Conservation (phyloP, 495 filamentous ascomycete species). For the Hyaloscypha hepaticicola region DNA sequence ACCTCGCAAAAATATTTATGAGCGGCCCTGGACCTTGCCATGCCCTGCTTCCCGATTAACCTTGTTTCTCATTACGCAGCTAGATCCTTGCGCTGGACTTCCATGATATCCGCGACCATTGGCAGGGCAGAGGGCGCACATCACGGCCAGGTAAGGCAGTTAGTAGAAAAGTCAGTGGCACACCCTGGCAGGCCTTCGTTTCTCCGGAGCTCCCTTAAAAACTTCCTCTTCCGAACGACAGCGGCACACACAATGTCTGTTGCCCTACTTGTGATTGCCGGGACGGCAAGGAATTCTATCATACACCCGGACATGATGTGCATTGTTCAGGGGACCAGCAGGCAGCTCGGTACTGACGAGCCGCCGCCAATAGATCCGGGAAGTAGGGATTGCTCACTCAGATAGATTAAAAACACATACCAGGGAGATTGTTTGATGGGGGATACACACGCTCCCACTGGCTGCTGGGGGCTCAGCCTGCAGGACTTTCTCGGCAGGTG, state of each 20-base stretch:
- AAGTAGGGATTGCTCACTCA: constrained; percentile 17
- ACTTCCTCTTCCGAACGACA: neutral
- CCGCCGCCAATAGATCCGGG: constrained; percentile 15
- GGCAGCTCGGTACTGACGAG: constrained; percentile 31
- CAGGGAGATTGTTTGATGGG: constrained; percentile 22
- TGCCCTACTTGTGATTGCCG: constrained; percentile 13
- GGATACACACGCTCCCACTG: neutral
- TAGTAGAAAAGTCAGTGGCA: neutral
- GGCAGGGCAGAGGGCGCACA: constrained; percentile 9
- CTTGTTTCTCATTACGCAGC: constrained; percentile 18
- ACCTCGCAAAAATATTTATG: constrained; percentile 14
- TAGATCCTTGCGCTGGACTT: constrained; percentile 8
- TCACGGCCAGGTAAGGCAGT: neutral
- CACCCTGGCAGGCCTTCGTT: neutral
- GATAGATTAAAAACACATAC: constrained; percentile 33
- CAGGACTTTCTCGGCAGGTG: constrained; percentile 24
- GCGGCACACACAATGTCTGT: constrained; percentile 4
- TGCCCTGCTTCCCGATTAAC: constrained; percentile 24
- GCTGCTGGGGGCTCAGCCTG: neutral
- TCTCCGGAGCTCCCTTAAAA: constrained; percentile 18
- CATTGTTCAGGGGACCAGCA: constrained; percentile 28
- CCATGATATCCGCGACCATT: constrained; percentile 17
- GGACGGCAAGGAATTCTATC: constrained; percentile 22
- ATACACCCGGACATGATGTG: constrained; percentile 32
- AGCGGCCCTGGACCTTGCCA: neutral